Base-by-base conservation (phyloP, 208 protist species). In the Acanthamoeba castellanii region DNA sequence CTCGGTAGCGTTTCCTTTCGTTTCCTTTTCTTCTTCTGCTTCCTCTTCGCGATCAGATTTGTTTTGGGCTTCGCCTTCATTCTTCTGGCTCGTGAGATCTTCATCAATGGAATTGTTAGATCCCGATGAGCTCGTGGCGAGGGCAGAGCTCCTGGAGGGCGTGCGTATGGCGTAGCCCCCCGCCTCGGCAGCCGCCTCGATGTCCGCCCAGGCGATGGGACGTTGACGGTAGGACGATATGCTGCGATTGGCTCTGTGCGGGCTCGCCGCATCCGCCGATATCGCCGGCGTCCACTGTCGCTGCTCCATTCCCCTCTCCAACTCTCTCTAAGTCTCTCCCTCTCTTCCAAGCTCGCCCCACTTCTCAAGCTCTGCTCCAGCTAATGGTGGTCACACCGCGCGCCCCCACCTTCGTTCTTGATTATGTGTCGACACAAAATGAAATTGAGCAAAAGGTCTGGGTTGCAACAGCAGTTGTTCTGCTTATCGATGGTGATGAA, bases 241-340 rank as follows among this genome's bases (percentile, higher is more conserved):
- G 74, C n/a, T 25, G n/a, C 74, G 74, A 32, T 57, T 45, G 11
- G 32, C 9, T 16, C 66, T n/a, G 8, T 42, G 27, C 9, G 66
- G 66, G 14, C 30, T 74, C 13, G 9, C 25, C 61, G 61, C 27
- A 32, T 74, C 66, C 66, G 13, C n/a, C 66, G 74, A 84, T n/a
- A 37, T 84, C 22, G 45, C 42, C 42, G 34, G 42, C 74, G 42
- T 84, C 74, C 45, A 84, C 74, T 84, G 74, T 18, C 45, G 74
- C 74, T 84, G 74, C 42, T 84, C 66, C 66, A 74, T 74, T 20
- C 34, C 1, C 30, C 66, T 13, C 1, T 27, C 18, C 27, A 34
- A 70, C 61, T 7, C n/a, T 70, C 8, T 70, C 18, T 11, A 52
- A 52, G 7, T 25, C 27, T 70, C 64, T 27, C n/a, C 64, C n/a